Evolutionary conservation across 2,329 filamentous ascomycete species (phyloP).

Genomic region (Penicillium sp.): DNA sequence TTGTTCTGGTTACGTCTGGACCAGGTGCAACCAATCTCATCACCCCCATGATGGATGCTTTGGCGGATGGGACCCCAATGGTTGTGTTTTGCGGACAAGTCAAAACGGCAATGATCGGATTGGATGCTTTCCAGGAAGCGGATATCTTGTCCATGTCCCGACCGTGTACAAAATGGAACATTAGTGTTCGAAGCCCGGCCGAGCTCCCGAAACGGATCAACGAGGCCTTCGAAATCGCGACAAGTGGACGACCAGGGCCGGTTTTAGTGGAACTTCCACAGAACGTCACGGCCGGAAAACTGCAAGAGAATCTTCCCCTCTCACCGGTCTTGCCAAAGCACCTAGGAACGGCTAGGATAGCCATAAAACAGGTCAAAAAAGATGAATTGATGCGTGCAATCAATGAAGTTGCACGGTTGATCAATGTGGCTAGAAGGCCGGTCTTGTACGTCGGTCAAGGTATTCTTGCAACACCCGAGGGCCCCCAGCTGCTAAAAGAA

Average conservation of each 20-base stretch:
- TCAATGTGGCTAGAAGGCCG: constrained; percentile 87
- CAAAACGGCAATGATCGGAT: constrained; percentile 80
- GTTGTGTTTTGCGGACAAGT: constrained; percentile 94
- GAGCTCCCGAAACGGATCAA: constrained; percentile 89
- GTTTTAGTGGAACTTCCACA: constrained; percentile 92
- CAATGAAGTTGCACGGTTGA: constrained; percentile 71
- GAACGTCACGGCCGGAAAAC: constrained; percentile 76
- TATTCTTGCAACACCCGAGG: constrained; percentile 73
- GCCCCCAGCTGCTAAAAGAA: constrained; percentile 73
- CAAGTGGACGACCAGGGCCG: constrained; percentile 83
- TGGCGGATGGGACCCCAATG: constrained; percentile 89
- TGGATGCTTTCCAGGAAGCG: constrained; percentile 92
- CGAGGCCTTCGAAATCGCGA: constrained; percentile 95
- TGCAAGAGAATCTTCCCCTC: constrained; percentile 55
- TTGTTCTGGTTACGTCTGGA: constrained; percentile 91
- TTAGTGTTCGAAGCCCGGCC: constrained; percentile 88
- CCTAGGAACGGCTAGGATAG: not conserved
- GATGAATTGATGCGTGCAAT: constrained; percentile 58
- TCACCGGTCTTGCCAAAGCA: not conserved
- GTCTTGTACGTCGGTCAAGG: constrained; percentile 91
- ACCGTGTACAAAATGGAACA: constrained; percentile 96
- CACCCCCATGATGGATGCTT: constrained; percentile 89
- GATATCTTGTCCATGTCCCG: constrained; percentile 88
- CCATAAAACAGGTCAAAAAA: not conserved
- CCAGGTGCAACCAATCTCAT: constrained; percentile 93